These are phyloP conservation scores for Penicillium odoratum DNA, from an alignment of 495 filamentous ascomycete genomes.

Conservation along the genomic window DNA sequence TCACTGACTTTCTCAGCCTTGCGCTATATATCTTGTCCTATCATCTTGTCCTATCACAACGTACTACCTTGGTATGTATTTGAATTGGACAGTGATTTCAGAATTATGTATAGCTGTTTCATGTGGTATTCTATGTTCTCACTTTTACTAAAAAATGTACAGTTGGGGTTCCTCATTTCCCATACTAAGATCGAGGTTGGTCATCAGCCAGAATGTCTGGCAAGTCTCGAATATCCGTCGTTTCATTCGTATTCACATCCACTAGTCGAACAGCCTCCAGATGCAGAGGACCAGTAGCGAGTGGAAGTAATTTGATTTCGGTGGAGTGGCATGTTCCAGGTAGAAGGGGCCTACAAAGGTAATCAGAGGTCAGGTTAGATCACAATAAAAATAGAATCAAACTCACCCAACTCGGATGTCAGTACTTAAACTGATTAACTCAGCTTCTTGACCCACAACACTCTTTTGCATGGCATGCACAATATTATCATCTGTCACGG, in stretches of 20 bases:
- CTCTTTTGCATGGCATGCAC: conserved; percentile 80
- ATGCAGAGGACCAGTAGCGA: conserved; percentile 70
- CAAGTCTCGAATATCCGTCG: conserved; percentile 77
- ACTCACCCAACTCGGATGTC: conserved; percentile 79
- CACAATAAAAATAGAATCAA: not conserved
- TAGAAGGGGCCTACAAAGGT: conserved; percentile 58
- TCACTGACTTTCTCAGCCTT: conserved; percentile 5
- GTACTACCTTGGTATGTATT: not conserved
- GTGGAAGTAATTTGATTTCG: conserved; percentile 76
- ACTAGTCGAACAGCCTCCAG: conserved; percentile 81
- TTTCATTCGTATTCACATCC: conserved; percentile 78
- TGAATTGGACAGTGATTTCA: not conserved
- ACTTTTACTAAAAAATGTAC: not conserved
- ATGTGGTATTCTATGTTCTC: not conserved
- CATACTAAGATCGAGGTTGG: conserved; percentile 21
- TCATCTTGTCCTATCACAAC: not conserved
- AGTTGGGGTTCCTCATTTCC: not conserved
- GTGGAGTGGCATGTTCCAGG: conserved; percentile 76
- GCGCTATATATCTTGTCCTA: not conserved
- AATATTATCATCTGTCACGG: conserved; percentile 81
- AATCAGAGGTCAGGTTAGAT: conserved; percentile 11
- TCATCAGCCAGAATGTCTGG: conserved; percentile 67
- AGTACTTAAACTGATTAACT: conserved; percentile 78
- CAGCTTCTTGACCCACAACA: conserved; percentile 66
- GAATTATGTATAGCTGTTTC: not conserved